A percentile compares a stretch with the other conserved stretches of the same genome.
Evolutionary conservation across 805 yeast species (phyloP).

Genomic region (Cyberlindnera amylophila): DNA sequence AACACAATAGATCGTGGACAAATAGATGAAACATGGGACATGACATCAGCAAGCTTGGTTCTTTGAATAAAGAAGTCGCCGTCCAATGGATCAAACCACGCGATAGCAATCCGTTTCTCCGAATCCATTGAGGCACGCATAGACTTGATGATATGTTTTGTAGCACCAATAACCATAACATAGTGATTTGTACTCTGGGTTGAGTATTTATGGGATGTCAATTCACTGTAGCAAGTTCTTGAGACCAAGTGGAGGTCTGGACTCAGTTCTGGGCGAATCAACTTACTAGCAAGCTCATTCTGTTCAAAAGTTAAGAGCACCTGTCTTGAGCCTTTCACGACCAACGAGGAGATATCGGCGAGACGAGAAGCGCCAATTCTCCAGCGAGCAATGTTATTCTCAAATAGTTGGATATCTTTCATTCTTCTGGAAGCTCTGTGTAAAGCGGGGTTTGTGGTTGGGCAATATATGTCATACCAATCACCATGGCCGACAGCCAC

Average conservation of each 20-base stretch:
- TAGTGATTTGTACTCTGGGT: neutral
- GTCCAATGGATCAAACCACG: neutral
- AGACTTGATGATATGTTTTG: too few species aligned
- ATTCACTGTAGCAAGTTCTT: too few species aligned
- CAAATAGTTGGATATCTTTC: neutral
- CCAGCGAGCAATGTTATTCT: neutral
- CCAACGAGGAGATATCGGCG: neutral
- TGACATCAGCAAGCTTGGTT: neutral
- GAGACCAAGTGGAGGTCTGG: neutral
- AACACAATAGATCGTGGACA: neutral
- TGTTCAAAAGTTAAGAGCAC: neutral
- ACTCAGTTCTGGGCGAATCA: neutral
- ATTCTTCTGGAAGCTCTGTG: neutral
- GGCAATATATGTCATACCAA: neutral
- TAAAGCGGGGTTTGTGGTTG: neutral
- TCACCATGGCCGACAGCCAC: neutral
- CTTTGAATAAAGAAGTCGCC: neutral
- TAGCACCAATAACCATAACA: neutral
- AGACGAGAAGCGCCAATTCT: neutral
- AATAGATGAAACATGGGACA: neutral
- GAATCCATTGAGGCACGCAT: neutral
- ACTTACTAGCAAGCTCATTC: neutral
- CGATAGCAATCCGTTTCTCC: neutral
- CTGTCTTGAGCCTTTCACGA: neutral
- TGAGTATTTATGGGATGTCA: neutral